Base-by-base conservation (phyloP, 2,329 filamentous ascomycete species). In the Rhynchosporium graminicola region DNA sequence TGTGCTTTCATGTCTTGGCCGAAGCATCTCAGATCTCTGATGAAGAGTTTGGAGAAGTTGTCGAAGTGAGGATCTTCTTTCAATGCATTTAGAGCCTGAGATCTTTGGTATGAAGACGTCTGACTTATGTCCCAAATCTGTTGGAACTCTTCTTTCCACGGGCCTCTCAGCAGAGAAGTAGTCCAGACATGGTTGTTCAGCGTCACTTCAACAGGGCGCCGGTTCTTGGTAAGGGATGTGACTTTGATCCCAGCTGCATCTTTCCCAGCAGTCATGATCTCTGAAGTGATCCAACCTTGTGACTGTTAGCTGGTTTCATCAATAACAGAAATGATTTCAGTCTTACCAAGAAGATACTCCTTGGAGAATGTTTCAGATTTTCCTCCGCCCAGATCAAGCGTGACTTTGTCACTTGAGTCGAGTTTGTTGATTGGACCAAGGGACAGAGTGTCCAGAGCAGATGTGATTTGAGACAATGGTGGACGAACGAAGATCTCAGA, bases 11-110 rank as follows among this genome's bases (percentile, higher is more conserved):
- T 4, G n/a, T 46, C 43, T 46, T 26, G 20, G 5, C 43, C 43
- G n/a, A 46, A 46, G 15, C 43, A 46, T 46, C 43, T 46, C 43
- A 46, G 43, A 46, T 46, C 43, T 20, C 43, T 15, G 43, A 46
- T 46, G 43, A 46, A 46, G 43, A 46, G 43, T 10, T 46, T 46
- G 4, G 43, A 46, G 43, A 46, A 15, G 3, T 26, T 15, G 15
- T 46, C n/a, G 43, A 46, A 46, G 43, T 46, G 20, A 26, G 43
- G 43, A 46, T 26, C 6, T 6, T 20, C n/a, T 6, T 10, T 20
- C 43, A 46, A 26, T 6, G n/a, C 28, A 15, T 26, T 20, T 5
- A 46, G 43, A 26, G 43, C 43, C 28, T 46, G 4, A 20, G 20
- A 26, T 46, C 43, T 46, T 10, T 46, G n/a, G 43, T 46, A 46